Base-by-base conservation (phyloP, 208 protist species). In the Acanthamoeba sp. region DNA sequence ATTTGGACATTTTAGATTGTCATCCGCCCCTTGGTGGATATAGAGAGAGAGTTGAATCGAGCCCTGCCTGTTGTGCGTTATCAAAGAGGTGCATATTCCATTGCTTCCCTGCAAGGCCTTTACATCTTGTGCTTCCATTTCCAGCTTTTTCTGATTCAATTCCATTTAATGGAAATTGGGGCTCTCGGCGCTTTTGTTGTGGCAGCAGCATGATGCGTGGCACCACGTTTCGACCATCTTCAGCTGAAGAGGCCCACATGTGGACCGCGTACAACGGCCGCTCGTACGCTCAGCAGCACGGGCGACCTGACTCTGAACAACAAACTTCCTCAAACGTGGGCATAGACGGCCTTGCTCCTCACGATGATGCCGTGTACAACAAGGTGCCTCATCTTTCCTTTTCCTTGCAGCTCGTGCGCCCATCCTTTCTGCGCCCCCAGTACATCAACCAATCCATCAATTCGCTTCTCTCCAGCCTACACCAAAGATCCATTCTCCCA, bases 131-230 rank as follows among this genome's bases (percentile, higher is more conserved):
- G 45, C 45, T 48, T 48, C 52, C 52, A 59, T 59, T 20, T 59
- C 52, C 52, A 59, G 52, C 52, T 59, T 59, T 59, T 59, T 59
- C 52, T 59, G 52, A 59, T 59, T 59, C 52, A 59, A 59, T 59
- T 59, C 52, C 52, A 20, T 27, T 59, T 59, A 59, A n/a, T 59
- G 52, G 52, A 59, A 59, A 59, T n/a, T 50, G 45, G 52, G 12
- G 52, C 12, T 4, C 18, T n/a, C 22, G 20, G 52, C 27, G 3
- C 52, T 20, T 20, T 20, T 59, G 12, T 27, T 12, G 52, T 27
- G 71, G 36, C 71, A 38, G 71, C 59, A 80, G 14, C 12, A 80
- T 80, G 71, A 80, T 80, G 71, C 71, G 71, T 38, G 71, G 71
- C n/a, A 14, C 71, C 12, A 27, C 71, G 18, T 80, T 80, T 48